Conservation (phyloP, 208 protist genomes). For the Acanthamoeba triangularis region DNA sequence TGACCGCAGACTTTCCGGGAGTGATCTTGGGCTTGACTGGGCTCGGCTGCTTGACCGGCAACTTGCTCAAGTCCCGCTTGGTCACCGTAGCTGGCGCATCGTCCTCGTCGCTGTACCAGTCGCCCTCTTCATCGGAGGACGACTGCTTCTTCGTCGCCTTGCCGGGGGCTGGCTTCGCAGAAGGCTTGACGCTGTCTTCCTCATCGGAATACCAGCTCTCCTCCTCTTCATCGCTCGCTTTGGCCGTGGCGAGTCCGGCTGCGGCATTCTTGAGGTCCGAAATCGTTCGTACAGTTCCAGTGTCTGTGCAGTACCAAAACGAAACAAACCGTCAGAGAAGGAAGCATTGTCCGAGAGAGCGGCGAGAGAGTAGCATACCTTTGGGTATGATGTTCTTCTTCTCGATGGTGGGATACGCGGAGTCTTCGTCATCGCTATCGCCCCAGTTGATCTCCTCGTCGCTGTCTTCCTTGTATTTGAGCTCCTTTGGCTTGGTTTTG, state of each 20-base stretch:
- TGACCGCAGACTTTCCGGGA: not conserved
- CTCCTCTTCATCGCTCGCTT: not conserved
- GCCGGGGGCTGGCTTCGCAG: not conserved
- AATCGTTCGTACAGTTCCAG: not conserved
- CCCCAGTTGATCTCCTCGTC: constrained; percentile 58
- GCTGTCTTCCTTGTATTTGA: constrained; percentile 49
- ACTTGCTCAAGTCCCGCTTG: not conserved
- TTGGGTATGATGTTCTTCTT: constrained; percentile 22
- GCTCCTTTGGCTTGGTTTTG: constrained; percentile 25
- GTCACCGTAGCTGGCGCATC: constrained; percentile 33
- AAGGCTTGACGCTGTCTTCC: not conserved
- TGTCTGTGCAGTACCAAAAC: not conserved
- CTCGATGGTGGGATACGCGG: constrained; percentile 72
- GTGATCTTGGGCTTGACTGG: constrained; percentile 2
- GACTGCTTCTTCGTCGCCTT: not conserved
- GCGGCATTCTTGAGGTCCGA: constrained; percentile 55
- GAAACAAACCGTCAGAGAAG: no score
- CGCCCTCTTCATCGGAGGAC: constrained; percentile 9
- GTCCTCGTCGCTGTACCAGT: constrained; percentile 71
- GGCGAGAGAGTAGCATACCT: not conserved
- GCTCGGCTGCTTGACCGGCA: not conserved
- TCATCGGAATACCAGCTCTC: constrained; percentile 72
- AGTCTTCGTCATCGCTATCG: not conserved
- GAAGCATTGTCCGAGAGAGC: not conserved
- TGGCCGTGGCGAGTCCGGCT: not conserved